phyloP scores from a whole-genome alignment of 2,329 filamentous ascomycete species.

The Fusarium incarnatum region DNA sequence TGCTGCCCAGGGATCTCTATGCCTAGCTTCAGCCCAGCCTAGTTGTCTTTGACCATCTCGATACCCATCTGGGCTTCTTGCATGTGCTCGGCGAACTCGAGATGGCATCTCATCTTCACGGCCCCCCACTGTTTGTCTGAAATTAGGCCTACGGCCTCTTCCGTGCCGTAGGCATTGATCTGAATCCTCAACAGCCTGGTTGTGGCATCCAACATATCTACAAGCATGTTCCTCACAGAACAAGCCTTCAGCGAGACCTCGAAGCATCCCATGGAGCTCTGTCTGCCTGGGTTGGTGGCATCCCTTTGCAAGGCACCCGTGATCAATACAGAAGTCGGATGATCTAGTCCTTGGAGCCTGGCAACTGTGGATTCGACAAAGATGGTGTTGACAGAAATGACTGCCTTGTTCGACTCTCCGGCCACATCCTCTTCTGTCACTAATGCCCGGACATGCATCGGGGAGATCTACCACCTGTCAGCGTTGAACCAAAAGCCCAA shows the following conservation, averaged over 20 bases:
- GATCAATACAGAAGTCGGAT: slow-evolving; percentile 36
- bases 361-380: slow-evolving; percentile 43
- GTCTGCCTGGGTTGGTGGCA: slow-evolving; percentile 27
- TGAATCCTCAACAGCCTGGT: slow-evolving; percentile 17
- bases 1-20: slow-evolving; percentile 27
- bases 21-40: slow-evolving; percentile 33
- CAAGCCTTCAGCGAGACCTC: neutral
- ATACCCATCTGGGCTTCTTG: neutral
- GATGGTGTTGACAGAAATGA: slow-evolving; percentile 37
- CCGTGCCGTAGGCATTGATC: slow-evolving; percentile 33
- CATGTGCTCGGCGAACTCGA: neutral
- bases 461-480: slow-evolving; percentile 25
- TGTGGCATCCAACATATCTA: slow-evolving; percentile 30
- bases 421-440: slow-evolving; percentile 24
- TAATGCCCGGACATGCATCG: slow-evolving; percentile 16
- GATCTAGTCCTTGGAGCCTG: slow-evolving; percentile 14
- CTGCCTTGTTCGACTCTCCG: slow-evolving; percentile 14
- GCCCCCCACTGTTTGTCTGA: slow-evolving; percentile 1
- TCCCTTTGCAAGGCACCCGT: slow-evolving; percentile 32
- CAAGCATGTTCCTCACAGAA: slow-evolving; percentile 44
- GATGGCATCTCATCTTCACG: neutral
- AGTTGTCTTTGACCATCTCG: slow-evolving; percentile 18
- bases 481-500: neutral
- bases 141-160: neutral
- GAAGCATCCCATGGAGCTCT: neutral